Conservation (phyloP, 805 yeast species). For the Saccharomycopsis babjevae region DNA sequence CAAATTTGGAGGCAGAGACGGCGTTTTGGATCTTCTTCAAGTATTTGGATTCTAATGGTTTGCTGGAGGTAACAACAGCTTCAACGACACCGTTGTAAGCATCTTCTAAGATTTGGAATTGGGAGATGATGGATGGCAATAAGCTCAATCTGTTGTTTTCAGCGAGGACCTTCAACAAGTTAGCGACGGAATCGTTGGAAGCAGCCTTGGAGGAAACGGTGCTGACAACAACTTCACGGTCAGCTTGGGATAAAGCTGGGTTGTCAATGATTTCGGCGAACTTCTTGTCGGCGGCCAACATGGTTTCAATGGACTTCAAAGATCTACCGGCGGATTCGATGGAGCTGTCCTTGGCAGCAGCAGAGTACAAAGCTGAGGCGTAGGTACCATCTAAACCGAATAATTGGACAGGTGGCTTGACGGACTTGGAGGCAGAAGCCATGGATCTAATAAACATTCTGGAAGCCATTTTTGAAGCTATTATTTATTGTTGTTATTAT, state of each 20-base stretch:
- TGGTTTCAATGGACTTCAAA: constrained; percentile 44
- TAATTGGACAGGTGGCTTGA: constrained; percentile 85
- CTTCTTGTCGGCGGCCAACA: constrained; percentile 54
- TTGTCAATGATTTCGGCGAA: constrained; percentile 52
- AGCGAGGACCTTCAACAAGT: constrained; percentile 76
- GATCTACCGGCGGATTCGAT: constrained; percentile 62
- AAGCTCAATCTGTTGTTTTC: constrained; percentile 87
- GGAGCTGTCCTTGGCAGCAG: constrained; percentile 74
- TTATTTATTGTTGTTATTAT: not conserved
- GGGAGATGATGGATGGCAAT: constrained; percentile 52
- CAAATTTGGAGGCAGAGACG: constrained; percentile 65
- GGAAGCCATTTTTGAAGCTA: constrained; percentile 39
- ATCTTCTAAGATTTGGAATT: constrained; percentile 70
- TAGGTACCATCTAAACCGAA: constrained; percentile 90
- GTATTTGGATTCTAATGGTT: constrained; percentile 71
- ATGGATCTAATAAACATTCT: constrained; percentile 60
- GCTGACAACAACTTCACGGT: constrained; percentile 62
- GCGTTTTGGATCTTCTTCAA: constrained; percentile 72
- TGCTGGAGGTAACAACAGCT: constrained; percentile 84
- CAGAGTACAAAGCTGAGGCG: constrained; percentile 89
- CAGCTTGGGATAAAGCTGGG: constrained; percentile 74
- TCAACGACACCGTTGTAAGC: constrained; percentile 89
- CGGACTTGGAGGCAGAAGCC: constrained; percentile 58
- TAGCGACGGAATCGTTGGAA: constrained; percentile 62
- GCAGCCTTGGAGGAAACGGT: constrained; percentile 38